Percentiles rank a stretch among this genome's conserved stretches.
Evolutionary conservation across 768 basidiomycete genomes (phyloP).

Genomic region (Amanita thiersii): DNA sequence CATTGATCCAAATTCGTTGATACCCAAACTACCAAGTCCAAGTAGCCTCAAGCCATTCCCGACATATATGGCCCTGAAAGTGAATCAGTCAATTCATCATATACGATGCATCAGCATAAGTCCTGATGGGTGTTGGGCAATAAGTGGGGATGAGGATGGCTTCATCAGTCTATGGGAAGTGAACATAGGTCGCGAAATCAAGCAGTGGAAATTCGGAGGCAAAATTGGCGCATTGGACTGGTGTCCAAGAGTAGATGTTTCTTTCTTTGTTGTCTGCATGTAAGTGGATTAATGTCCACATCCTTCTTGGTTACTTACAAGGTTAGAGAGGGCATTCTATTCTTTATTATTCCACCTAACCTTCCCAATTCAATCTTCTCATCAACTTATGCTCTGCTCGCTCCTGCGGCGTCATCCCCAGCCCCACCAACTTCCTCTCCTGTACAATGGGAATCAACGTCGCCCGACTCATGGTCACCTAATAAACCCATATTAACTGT

Average conservation of each 20-base stretch:
- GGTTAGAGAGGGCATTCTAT: slow-evolving; percentile 68
- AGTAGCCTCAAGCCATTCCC: slow-evolving; percentile 93
- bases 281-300: slow-evolving; percentile 37
- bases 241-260: slow-evolving; percentile 83
- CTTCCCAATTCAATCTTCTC: slow-evolving; percentile 49
- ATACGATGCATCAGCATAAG: slow-evolving; percentile 74
- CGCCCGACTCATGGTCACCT: slow-evolving; percentile 35
- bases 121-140: slow-evolving; percentile 85
- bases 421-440: slow-evolving; percentile 47
- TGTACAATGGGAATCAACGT: slow-evolving; percentile 59
- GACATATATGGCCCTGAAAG: slow-evolving; percentile 66
- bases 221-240: slow-evolving; percentile 85
- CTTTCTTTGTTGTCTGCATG: slow-evolving; percentile 74
- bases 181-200: slow-evolving; percentile 80
- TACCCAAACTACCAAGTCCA: slow-evolving; percentile 92
- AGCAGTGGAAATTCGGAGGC: slow-evolving; percentile 74
- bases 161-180: slow-evolving; percentile 87
- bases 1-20: slow-evolving; percentile 83
- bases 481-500: slow-evolving; percentile 56
- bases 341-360: slow-evolving; percentile 77
- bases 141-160: slow-evolving; percentile 88
- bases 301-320: slow-evolving; percentile 9
- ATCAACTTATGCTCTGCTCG: slow-evolving; percentile 54
- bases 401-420: slow-evolving; percentile 57
- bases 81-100: slow-evolving; percentile 58